Percentiles rank a stretch among this genome's conserved stretches.
Conservation (phyloP, 169 alveolate species). For the Plasmodium relictum region DNA sequence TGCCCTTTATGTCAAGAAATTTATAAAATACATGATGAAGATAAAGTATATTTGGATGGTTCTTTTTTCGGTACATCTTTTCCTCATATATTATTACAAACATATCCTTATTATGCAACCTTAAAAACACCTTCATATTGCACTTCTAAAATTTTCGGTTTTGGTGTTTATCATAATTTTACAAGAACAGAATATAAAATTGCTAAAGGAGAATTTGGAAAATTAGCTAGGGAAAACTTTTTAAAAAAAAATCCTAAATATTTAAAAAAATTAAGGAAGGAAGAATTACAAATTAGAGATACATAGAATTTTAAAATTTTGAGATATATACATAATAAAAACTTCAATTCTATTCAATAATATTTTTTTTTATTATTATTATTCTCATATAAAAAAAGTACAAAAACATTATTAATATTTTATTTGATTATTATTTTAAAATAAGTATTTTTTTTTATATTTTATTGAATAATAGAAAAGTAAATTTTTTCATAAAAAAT, state of each 20-base stretch:
- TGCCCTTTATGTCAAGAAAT: conserved; percentile 98
- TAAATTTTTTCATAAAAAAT: too few relatives aligned
- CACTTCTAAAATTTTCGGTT: conserved; percentile 89
- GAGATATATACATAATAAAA: too few relatives aligned
- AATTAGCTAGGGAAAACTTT: conserved; percentile 46
- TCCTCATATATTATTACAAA: conserved; percentile 93
- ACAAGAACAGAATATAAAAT: conserved; percentile 75
- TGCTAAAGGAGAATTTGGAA: conserved; percentile 75
- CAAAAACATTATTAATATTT: too few relatives aligned
- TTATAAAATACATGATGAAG: conserved; percentile 86
- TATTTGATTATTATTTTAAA: too few relatives aligned
- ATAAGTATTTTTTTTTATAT: too few relatives aligned
- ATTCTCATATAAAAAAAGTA: too few relatives aligned
- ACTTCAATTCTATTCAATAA: too few relatives aligned
- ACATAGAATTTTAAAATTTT: neutral
- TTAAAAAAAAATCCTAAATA: conserved; percentile 73
- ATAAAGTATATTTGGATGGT: conserved; percentile 95
- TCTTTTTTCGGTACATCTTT: conserved; percentile 96
- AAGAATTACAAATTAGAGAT: conserved; percentile 64
- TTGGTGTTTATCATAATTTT: conserved; percentile 82
- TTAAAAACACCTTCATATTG: conserved; percentile 88
- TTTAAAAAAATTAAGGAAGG: conserved; percentile 55
- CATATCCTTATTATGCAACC: conserved; percentile 92
- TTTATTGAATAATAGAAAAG: too few relatives aligned
- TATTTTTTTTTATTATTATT: too few relatives aligned